Percentiles rank a stretch among this genome's conserved stretches.
Evolutionary conservation across 768 basidiomycete species (phyloP).

Genomic region (Galerina marginata): DNA sequence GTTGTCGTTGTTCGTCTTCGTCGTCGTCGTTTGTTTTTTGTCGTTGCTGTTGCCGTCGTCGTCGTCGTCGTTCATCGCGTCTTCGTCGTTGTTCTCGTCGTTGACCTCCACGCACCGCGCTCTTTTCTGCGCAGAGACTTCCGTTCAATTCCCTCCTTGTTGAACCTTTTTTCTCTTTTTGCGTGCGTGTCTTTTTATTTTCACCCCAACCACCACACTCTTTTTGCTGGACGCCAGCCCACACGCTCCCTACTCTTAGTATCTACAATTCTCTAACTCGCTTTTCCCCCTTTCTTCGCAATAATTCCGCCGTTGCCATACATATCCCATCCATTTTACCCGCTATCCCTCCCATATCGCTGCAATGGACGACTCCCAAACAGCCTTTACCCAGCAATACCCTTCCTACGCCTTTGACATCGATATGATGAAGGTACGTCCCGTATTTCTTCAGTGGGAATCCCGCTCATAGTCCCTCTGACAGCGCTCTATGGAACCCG

Average conservation of each 20-base stretch:
- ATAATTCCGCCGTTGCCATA: constrained; percentile 53
- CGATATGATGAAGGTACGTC: constrained; percentile 89
- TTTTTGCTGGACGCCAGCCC: constrained; percentile 39
- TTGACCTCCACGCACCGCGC: constrained; percentile 35
- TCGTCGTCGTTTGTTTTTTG: constrained; percentile 32
- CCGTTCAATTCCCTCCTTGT: constrained; percentile 41
- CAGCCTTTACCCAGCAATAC: constrained; percentile 73
- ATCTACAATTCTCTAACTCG: constrained; percentile 52
- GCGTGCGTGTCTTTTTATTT: constrained; percentile 46
- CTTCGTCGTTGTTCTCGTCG: constrained; percentile 39
- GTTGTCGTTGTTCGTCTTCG: constrained; percentile 30
- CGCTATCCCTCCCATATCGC: constrained; percentile 35
- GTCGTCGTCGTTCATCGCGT: constrained; percentile 27
- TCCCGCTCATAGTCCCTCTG: constrained; percentile 11
- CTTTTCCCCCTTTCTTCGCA: constrained; percentile 51
- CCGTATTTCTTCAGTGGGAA: background rate
- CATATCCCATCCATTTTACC: constrained; percentile 49
- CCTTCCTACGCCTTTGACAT: constrained; percentile 77
- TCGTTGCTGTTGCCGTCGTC: constrained; percentile 22
- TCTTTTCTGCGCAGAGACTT: constrained; percentile 35
- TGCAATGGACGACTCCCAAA: constrained; percentile 77
- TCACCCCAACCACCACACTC: constrained; percentile 50
- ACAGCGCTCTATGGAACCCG: constrained; percentile 86
- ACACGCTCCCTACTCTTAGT: constrained; percentile 63
- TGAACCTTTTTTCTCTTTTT: constrained; percentile 40